These are phyloP conservation scores for Entophlyctis luteolus DNA, from an alignment of 192 early-diverging fungal species.

Conservation along the genomic window DNA sequence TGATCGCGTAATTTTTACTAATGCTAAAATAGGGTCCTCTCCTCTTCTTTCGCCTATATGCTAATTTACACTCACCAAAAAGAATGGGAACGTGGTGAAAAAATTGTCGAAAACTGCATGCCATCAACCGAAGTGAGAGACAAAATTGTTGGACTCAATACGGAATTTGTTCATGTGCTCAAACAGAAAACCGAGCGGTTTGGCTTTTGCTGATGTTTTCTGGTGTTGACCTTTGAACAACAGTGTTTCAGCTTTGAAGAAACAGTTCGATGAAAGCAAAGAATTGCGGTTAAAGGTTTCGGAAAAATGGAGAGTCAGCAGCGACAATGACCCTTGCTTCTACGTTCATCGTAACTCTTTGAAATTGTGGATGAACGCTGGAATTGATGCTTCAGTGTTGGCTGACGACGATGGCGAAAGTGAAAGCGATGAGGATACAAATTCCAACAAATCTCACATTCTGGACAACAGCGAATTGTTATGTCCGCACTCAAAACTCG, in stretches of 20 bases:
- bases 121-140: not conserved
- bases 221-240: no score
- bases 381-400: not conserved
- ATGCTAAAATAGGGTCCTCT: not conserved
- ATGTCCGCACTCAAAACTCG: conserved; percentile 6
- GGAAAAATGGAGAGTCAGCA: not conserved
- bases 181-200: not conserved
- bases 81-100: not conserved
- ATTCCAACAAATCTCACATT: not conserved
- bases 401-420: not conserved
- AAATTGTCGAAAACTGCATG: not conserved
- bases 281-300: not conserved
- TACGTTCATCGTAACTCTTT: conserved; percentile 1
- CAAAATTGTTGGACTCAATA: conserved; percentile 3
- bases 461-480: conserved; percentile 5
- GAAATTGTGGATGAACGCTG: not conserved
- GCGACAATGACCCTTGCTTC: conserved; percentile 2
- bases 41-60: conserved; percentile 17
- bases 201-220: no score
- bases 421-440: not conserved
- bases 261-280: not conserved
- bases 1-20: not conserved
- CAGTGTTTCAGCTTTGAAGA: no score
- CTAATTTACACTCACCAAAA: not conserved
- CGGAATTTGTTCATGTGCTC: not conserved